Percentiles rank a stretch among this genome's conserved stretches.
These are phyloP conservation scores for Phoma sp. DNA, from an alignment of 2,329 filamentous ascomycete species.

Conservation along the genomic window DNA sequence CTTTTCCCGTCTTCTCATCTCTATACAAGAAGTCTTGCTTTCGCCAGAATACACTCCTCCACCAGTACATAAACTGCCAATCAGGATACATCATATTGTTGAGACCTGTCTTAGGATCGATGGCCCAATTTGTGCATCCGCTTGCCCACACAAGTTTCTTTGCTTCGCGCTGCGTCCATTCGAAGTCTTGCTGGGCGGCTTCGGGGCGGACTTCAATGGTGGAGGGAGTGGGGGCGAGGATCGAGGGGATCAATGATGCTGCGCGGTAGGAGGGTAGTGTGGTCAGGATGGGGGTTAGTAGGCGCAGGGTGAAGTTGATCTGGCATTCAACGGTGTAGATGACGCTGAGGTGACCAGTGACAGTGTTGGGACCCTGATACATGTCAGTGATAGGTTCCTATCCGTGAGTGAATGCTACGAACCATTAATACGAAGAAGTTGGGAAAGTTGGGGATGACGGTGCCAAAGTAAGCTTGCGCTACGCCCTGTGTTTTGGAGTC, in stretches of 20 bases:
- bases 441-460: slow-evolving; percentile 50
- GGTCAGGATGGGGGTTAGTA: slow-evolving; percentile 52
- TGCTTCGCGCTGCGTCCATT: slow-evolving; percentile 51
- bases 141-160: slow-evolving; percentile 57
- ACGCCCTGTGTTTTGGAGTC: slow-evolving; percentile 44
- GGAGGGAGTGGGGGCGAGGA: slow-evolving; percentile 27
- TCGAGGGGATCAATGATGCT: slow-evolving; percentile 25
- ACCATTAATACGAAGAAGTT: slow-evolving; percentile 34
- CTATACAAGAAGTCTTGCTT: slow-evolving; percentile 49
- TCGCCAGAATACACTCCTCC: slow-evolving; percentile 55
- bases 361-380: slow-evolving; percentile 44
- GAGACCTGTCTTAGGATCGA: slow-evolving; percentile 54
- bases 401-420: not conserved
- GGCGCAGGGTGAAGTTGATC: slow-evolving; percentile 55
- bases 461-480: slow-evolving; percentile 57
- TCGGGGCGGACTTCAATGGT: slow-evolving; percentile 48
- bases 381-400: not conserved
- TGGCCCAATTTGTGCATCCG: slow-evolving; percentile 61
- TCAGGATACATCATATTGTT: slow-evolving; percentile 63
- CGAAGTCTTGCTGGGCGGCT: slow-evolving; percentile 46
- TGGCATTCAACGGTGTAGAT: slow-evolving; percentile 61
- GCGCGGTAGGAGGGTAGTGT: slow-evolving; percentile 37
- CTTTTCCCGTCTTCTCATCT: slow-evolving; percentile 26
- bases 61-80: slow-evolving; percentile 59
- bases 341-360: slow-evolving; percentile 58